A percentile compares a stretch with the other conserved stretches of the same genome.
Conservation (phyloP, 768 basidiomycete genomes). For the Naematelia aurantialba region DNA sequence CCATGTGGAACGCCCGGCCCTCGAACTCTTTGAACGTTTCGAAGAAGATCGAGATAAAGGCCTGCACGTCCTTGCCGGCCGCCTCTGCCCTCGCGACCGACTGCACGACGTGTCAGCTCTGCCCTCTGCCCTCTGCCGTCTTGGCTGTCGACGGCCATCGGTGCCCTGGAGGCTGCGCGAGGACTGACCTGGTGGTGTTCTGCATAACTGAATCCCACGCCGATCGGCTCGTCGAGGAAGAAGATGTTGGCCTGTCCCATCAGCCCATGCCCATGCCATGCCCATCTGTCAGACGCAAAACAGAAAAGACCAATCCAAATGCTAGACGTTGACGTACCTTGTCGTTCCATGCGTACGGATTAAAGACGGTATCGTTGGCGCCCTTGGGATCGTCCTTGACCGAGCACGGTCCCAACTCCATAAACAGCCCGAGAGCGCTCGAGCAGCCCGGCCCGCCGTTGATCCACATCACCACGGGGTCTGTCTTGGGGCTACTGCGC, state of each 20-base stretch:
- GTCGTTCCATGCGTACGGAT: slow-evolving; percentile 51
- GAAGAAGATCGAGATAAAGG: slow-evolving; percentile 74
- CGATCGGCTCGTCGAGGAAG: slow-evolving; percentile 61
- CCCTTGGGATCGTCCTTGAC: slow-evolving; percentile 52
- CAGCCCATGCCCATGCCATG: neutral
- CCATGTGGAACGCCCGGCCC: slow-evolving; percentile 65
- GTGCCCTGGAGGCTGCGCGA: too few relatives aligned
- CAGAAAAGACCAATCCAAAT: neutral
- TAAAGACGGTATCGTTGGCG: slow-evolving; percentile 47
- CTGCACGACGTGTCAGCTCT: neutral
- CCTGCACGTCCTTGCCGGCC: slow-evolving; percentile 70
- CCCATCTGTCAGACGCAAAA: neutral
- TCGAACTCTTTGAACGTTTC: slow-evolving; percentile 71
- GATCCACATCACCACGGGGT: slow-evolving; percentile 51
- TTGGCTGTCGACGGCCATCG: too few relatives aligned
- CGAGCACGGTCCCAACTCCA: slow-evolving; percentile 73
- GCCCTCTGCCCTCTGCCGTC: too few relatives aligned
- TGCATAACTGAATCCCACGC: slow-evolving; percentile 53
- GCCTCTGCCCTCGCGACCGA: slow-evolving; percentile 70
- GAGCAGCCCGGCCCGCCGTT: slow-evolving; percentile 60
- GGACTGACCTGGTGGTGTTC: slow-evolving; percentile 58
- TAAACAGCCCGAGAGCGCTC: slow-evolving; percentile 63
- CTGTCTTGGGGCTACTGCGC: slow-evolving; percentile 52
- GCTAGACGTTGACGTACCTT: slow-evolving; percentile 22
- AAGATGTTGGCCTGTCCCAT: slow-evolving; percentile 47